Conservation (phyloP, 208 protist genomes). For the Acanthamoeba sp. region DNA sequence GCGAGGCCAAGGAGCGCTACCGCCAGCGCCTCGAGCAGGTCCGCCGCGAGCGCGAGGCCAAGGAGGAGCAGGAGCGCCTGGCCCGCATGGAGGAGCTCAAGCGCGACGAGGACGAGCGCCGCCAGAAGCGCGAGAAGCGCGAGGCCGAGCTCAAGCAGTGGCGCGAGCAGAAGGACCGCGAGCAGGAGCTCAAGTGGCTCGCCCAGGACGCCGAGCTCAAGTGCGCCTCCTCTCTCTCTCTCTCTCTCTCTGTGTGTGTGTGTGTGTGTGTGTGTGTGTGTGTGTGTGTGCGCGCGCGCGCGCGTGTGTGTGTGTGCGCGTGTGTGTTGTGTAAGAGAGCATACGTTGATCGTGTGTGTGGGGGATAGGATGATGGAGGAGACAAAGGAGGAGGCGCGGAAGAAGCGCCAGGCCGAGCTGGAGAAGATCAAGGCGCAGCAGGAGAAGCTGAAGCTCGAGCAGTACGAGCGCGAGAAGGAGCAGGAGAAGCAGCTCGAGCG, state of each 20-base stretch:
- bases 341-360: not conserved
- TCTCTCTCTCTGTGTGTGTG: too few relatives aligned
- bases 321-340: not conserved
- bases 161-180: conserved; percentile 48
- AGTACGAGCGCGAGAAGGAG: conserved; percentile 67
- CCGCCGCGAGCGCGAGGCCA: conserved; percentile 1
- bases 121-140: not conserved
- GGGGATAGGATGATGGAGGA: conserved; percentile 42
- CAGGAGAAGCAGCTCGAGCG: conserved; percentile 37
- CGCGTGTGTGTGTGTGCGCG: not conserved
- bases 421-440: conserved; percentile 18
- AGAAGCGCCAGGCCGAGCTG: conserved; percentile 42
- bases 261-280: not conserved
- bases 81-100: conserved; percentile 62
- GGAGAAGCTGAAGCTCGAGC: conserved; percentile 64
- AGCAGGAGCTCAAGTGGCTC: conserved; percentile 71
- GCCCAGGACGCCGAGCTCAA: conserved; percentile 55
- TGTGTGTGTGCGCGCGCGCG: not conserved
- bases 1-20: conserved; percentile 72
- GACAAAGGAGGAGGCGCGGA: not conserved
- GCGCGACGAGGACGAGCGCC: conserved; percentile 34
- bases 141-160: not conserved
- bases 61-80: conserved; percentile 60
- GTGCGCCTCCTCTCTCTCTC: not conserved
- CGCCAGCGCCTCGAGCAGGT: conserved; percentile 29